These are phyloP conservation scores for Fusarium citri DNA, from an alignment of 2,329 filamentous ascomycete species.

Conservation along the genomic window DNA sequence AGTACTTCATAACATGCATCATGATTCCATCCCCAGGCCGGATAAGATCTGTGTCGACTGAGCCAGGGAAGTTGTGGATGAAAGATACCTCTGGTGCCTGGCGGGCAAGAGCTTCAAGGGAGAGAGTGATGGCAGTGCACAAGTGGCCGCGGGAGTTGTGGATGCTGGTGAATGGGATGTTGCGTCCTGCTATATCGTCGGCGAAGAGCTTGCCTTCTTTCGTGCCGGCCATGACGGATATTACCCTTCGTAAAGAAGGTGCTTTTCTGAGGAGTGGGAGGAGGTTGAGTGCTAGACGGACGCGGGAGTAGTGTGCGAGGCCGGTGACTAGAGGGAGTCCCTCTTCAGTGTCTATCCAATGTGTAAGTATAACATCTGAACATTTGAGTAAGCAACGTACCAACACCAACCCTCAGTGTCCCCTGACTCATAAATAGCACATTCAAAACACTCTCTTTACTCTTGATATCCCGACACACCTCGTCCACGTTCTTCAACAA, in stretches of 20 bases:
- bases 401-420: slow-evolving; percentile 43
- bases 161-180: slow-evolving; percentile 32
- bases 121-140: slow-evolving; percentile 42
- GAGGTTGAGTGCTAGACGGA: slow-evolving; percentile 67
- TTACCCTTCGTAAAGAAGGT: slow-evolving; percentile 36
- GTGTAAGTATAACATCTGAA: background rate
- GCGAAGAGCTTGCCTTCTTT: slow-evolving; percentile 31
- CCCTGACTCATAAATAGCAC: slow-evolving; percentile 60
- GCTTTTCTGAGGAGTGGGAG: slow-evolving; percentile 61
- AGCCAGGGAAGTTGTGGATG: slow-evolving; percentile 48
- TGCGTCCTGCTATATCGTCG: slow-evolving; percentile 43
- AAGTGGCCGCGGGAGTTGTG: slow-evolving; percentile 39
- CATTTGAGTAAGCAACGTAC: background rate
- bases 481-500: slow-evolving; percentile 63
- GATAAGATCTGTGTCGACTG: slow-evolving; percentile 46
- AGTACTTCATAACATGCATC: slow-evolving; percentile 34
- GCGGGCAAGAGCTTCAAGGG: slow-evolving; percentile 39
- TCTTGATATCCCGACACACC: slow-evolving; percentile 58
- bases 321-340: slow-evolving; percentile 64
- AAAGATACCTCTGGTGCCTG: slow-evolving; percentile 44
- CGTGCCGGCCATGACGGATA: slow-evolving; percentile 45
- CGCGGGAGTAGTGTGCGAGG: slow-evolving; percentile 67
- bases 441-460: slow-evolving; percentile 58
- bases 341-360: slow-evolving; percentile 66
- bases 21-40: slow-evolving; percentile 32